phyloP scores from a whole-genome alignment of 164 flowering plant genomes.

The Vitis rupestris region DNA sequence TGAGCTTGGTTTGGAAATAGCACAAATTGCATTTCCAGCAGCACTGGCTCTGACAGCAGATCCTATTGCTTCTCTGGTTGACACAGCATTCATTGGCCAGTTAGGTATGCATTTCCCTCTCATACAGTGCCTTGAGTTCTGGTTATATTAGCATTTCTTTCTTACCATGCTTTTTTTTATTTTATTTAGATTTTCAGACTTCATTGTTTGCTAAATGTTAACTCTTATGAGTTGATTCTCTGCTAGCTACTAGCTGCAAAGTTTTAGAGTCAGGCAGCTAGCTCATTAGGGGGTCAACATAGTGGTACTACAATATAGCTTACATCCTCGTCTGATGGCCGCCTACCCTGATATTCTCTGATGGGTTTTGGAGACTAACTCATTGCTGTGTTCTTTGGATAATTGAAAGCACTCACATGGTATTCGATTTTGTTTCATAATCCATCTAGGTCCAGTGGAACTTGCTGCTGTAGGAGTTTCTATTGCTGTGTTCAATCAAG shows the following conservation, averaged over 20 bases:
- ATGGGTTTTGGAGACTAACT: too few species aligned
- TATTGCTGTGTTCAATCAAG: slow-evolving; percentile 42
- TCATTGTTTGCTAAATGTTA: too few species aligned
- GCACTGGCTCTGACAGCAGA: slow-evolving; percentile 87
- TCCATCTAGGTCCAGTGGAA: slow-evolving; percentile 57
- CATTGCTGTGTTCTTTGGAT: too few species aligned
- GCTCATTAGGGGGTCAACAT: too few species aligned
- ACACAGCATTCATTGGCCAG: slow-evolving; percentile 85
- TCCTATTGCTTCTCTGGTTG: slow-evolving; percentile 83
- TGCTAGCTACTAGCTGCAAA: too few species aligned
- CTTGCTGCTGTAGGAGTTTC: slow-evolving; percentile 47
- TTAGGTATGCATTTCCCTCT: slow-evolving; percentile 40
- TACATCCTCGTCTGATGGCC: too few species aligned
- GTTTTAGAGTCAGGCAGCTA: too few species aligned
- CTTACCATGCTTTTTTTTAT: too few species aligned
- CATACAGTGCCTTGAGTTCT: background rate
- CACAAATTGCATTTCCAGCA: slow-evolving; percentile 71
- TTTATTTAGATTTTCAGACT: too few species aligned
- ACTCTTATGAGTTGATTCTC: too few species aligned
- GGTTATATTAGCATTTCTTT: background rate
- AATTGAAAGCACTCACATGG: background rate
- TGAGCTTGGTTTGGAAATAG: slow-evolving; percentile 71
- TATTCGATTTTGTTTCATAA: background rate
- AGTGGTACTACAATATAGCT: too few species aligned
- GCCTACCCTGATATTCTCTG: too few species aligned